Evolutionary conservation across 2,329 filamentous ascomycete genomes (phyloP), one percentile per base, ranked within the genome.

Genomic region (Botrytis hyacinthi): DNA sequence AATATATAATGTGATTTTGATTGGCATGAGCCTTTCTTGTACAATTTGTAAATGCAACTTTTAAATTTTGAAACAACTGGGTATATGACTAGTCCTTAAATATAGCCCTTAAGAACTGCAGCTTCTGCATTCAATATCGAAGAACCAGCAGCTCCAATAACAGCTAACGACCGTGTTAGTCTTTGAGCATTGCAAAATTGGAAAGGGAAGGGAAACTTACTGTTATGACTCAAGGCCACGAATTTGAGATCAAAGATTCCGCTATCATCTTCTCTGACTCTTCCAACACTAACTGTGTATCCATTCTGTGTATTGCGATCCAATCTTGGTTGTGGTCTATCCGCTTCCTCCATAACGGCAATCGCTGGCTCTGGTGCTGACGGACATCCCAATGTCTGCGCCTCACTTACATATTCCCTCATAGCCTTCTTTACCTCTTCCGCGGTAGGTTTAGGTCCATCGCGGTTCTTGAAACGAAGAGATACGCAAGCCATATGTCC

Each of bases 401-500:
- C 95, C 78, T 98, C 95, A 63, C 90, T 91, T 44, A 91, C 88
- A 81, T 98, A 98, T 40, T 90, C 88, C 74, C 93, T 87, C 86
- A 98, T 86, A 1, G 94, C 95, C 78, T 89, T 86, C 83, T 91
- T 92, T 78, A 97, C 93, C 76, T 93, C 86, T 78, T 94, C 92
- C 0, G 90, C 91, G 40, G 86, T 89, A 5, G 95, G 95, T 8
- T 90, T 85, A 2, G 93, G 93, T 54, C 60, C 74, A 72, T 76
- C 74, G 42, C 91, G 89, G 78, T 90, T 90, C 81, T 89, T 89
- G 83, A 98, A 98, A 73, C 89, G 87, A 76, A 98, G 86, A 12
- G 93, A 96, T 16, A 98, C 94, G 81, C 95, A 98, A n/a, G 93
- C 95, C 72, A 92, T 97, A 84, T 98, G 96, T 62, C 96, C 96